Evolutionary conservation across 2,329 filamentous ascomycete species (phyloP).

Genomic region (Lasiodiplodia gonubiensis): DNA sequence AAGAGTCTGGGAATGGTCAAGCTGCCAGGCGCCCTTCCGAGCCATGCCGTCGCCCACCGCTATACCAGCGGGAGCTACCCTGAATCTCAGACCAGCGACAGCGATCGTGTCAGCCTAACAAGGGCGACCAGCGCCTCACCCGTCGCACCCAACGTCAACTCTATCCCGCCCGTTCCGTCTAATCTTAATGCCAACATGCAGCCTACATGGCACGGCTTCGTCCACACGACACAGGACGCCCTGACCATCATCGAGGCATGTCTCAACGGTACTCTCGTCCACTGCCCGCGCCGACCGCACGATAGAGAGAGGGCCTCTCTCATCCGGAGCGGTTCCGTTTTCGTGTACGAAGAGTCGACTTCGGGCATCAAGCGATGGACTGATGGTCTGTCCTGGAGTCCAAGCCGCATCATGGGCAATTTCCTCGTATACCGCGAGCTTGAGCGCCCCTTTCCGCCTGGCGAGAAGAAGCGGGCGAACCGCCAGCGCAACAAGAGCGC

Average conservation of each 20-base stretch:
- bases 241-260: conserved; percentile 81
- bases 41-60: conserved; percentile 10
- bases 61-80: conserved; percentile 22
- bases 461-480: conserved; percentile 83
- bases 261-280: conserved; percentile 70
- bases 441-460: conserved; percentile 75
- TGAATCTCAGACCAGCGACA: conserved; percentile 23
- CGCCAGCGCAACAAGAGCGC: conserved; percentile 52
- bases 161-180: conserved; percentile 22
- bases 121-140: conserved; percentile 22
- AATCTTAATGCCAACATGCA: conserved; percentile 50
- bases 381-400: conserved; percentile 89
- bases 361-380: conserved; percentile 96
- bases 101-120: conserved; percentile 11
- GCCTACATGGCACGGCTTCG: conserved; percentile 71
- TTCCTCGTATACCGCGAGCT: conserved; percentile 87
- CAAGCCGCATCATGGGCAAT: conserved; percentile 82
- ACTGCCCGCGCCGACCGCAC: conserved; percentile 83
- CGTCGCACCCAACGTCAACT: conserved; percentile 11
- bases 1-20: conserved; percentile 15
- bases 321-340: conserved; percentile 79
- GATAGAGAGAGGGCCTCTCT: conserved; percentile 79
- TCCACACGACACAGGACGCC: conserved; percentile 75
- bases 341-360: conserved; percentile 89
- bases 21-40: conserved; percentile 7